phyloP scores from a whole-genome alignment of 441 rosid genomes.

The Gossypium trilobum region DNA sequence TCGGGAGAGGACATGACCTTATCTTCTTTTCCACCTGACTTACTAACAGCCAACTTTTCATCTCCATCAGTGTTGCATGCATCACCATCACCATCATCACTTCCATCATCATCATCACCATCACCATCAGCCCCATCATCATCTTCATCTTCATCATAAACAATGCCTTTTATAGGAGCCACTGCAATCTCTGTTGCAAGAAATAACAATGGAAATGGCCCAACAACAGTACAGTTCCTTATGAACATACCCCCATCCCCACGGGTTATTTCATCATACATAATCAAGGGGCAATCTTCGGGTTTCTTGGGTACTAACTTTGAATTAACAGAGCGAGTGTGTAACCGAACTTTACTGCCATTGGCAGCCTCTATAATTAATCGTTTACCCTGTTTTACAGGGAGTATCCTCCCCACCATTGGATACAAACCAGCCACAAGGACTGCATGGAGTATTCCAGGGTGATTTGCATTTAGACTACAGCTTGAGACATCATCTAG shows the following conservation, averaged over 20 bases:
- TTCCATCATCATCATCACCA: constrained; percentile 28
- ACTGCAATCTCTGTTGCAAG: constrained; percentile 76
- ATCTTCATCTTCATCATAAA: constrained; percentile 24
- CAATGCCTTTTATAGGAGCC: constrained; percentile 38
- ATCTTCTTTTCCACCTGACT: constrained; percentile 28
- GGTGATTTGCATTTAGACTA: constrained; percentile 56
- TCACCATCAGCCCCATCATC: constrained; percentile 16
- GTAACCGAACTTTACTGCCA: constrained; percentile 71
- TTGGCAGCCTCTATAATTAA: constrained; percentile 52
- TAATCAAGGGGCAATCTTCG: constrained; percentile 43
- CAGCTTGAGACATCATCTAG: constrained; percentile 50
- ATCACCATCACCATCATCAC: constrained; percentile 33
- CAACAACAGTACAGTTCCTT: constrained; percentile 58
- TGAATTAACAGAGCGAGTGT: constrained; percentile 55
- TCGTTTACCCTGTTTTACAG: constrained; percentile 40
- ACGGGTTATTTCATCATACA: constrained; percentile 81
- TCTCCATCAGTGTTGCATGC: constrained; percentile 45
- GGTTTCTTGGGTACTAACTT: constrained; percentile 35
- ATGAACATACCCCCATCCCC: constrained; percentile 73
- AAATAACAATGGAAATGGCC: constrained; percentile 61
- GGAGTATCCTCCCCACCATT: constrained; percentile 61
- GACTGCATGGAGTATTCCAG: constrained; percentile 71
- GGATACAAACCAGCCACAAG: constrained; percentile 90
- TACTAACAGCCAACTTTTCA: constrained; percentile 28
- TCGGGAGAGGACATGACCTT: constrained; percentile 70